phyloP scores from a whole-genome alignment of 192 early-diverging fungal species.

The Pecoramyces ruminantium region DNA sequence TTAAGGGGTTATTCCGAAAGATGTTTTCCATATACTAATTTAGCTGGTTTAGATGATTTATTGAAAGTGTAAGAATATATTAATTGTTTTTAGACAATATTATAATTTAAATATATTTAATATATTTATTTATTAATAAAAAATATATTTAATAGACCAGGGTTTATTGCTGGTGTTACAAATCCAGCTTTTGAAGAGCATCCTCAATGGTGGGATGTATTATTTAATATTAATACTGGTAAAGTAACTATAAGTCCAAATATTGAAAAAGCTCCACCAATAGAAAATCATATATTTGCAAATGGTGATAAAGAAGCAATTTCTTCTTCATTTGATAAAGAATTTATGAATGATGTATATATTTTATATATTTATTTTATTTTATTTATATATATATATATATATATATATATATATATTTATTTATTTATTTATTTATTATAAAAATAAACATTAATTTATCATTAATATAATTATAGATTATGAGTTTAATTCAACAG shows the following conservation, averaged over 20 bases:
- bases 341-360: background rate
- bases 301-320: background rate
- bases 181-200: conserved; percentile 92
- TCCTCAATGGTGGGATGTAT: conserved; percentile 87
- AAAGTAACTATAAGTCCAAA: conserved; percentile 81
- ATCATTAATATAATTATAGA: conserved; percentile 13
- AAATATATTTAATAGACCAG: conserved; percentile 37
- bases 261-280: conserved; percentile 7
- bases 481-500: conserved; percentile 60
- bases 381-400: background rate
- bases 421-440: no score
- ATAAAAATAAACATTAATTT: no score
- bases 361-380: background rate
- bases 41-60: conserved; percentile 71
- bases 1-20: conserved; percentile 71
- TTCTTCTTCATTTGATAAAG: background rate
- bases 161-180: conserved; percentile 90
- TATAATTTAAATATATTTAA: no score
- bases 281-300: background rate
- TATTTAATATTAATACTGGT: conserved; percentile 84
- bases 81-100: no score
- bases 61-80: conserved; percentile 42
- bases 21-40: conserved; percentile 78
- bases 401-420: no score
- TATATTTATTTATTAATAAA: background rate